Base-by-base conservation (phyloP, 352 stramenopile genomes). In the Albugo laibachii region DNA sequence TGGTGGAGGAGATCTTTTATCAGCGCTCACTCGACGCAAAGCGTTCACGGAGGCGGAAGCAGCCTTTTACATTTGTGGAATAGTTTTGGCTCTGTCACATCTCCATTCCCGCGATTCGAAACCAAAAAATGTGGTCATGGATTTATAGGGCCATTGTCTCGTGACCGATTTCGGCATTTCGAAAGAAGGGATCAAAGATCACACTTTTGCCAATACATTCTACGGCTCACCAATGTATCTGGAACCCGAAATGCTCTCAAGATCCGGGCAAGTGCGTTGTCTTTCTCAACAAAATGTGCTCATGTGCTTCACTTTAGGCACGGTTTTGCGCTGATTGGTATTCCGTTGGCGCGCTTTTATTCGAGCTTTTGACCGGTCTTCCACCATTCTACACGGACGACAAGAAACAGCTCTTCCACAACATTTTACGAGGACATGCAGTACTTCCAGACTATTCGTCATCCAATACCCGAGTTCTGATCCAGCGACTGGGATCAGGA, bases 351-450 rank as follows among this genome's bases (percentile, higher is more conserved):
- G 74, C 74, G 0, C 53, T 89, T 38, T 53, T 83, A 14, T 86
- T 85, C 52, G 76, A 89, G 58, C 41, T 89, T 38, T 59, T 89
- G 12, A 89, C 76, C n/a, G 73, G 76, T 20, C 60, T 86, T 5
- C 73, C 76, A n/a, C 76, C 76, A 35, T 89, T 85, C 55, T 89
- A 86, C 63, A 85, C 72, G 49, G 85, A 87, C 56, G 74, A 87
- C 56, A 85, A 87, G 66, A 87, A 91, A 51, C 74, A 87, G 50
- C 55, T 91, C n/a, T 91, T 91, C 59, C 77, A 91, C 66, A 91
- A 91, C 59, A 91, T 91, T 53, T 55, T 91, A 2, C 77, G 73
- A 46, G 74, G 77, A 10, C 70, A 91, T 51, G 36, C 87, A 24
- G 72, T 79, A 18, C 81, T 91, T 38, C 74, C 77, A 0, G 69